A percentile compares a stretch with the other conserved stretches of the same genome.
phyloP scores from a whole-genome alignment of 2,329 filamentous ascomycete species.

The Hymenoscyphus linearis region DNA sequence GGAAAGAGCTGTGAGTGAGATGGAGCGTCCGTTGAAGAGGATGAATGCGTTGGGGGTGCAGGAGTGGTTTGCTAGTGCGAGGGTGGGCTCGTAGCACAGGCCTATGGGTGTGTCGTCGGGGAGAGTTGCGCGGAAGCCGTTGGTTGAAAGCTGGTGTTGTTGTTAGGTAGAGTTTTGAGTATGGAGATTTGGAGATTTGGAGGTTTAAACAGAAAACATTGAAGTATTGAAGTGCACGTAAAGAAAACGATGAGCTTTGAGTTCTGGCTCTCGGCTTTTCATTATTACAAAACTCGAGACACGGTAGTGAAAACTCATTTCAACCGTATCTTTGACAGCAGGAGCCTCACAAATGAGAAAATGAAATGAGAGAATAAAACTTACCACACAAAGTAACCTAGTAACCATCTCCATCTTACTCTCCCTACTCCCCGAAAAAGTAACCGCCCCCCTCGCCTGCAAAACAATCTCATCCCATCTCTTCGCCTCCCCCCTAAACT shows the following conservation, averaged over 20 bases:
- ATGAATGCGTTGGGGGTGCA: slow-evolving; percentile 57
- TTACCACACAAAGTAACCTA: slow-evolving; percentile 50
- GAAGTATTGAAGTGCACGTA: too few relatives aligned
- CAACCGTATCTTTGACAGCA: too few relatives aligned
- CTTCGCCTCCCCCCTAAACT: slow-evolving; percentile 33
- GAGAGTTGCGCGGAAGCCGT: slow-evolving; percentile 54
- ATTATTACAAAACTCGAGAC: too few relatives aligned
- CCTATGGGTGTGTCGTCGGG: slow-evolving; percentile 47
- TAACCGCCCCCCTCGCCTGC: slow-evolving; percentile 46
- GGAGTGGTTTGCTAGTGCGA: slow-evolving; percentile 54
- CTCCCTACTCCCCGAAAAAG: slow-evolving; percentile 39
- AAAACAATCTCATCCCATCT: slow-evolving; percentile 40
- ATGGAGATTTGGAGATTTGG: not conserved
- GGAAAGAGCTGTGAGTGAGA: slow-evolving; percentile 45
- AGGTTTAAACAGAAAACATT: too few relatives aligned
- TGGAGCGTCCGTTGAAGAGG: slow-evolving; percentile 47
- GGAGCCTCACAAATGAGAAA: too few relatives aligned
- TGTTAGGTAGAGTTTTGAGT: not conserved
- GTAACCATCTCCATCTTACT: slow-evolving; percentile 37
- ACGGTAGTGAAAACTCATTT: too few relatives aligned
- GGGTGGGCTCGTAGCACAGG: slow-evolving; percentile 48
- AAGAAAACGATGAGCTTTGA: too few relatives aligned
- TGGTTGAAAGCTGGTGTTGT: slow-evolving; percentile 50
- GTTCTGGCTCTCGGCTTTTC: too few relatives aligned
- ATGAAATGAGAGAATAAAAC: slow-evolving; percentile 9